Conservation (phyloP, 2,329 filamentous ascomycete genomes). For the Beauveria asiatica region DNA sequence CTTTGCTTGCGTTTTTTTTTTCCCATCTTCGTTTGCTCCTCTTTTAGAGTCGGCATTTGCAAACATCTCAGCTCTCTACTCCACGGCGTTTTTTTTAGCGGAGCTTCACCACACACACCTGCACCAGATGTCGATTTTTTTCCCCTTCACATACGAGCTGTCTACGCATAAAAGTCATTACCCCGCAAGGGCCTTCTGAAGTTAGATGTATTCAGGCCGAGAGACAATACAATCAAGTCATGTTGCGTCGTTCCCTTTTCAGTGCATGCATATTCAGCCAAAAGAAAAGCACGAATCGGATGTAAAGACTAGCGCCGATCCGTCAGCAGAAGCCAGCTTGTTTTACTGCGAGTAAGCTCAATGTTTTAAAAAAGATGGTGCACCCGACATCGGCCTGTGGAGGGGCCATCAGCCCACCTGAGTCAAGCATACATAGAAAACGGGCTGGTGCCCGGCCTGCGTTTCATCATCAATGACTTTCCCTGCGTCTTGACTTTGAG, state of each 20-base stretch:
- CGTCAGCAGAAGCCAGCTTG: too few relatives aligned
- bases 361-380: too few relatives aligned
- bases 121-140: not conserved
- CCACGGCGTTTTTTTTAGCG: not conserved
- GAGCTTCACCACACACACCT: not conserved
- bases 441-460: not conserved
- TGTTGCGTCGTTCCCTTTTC: too few relatives aligned
- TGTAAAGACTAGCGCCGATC: too few relatives aligned
- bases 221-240: too few relatives aligned
- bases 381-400: constrained; percentile 3
- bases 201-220: too few relatives aligned
- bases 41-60: not conserved
- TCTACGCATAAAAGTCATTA: too few relatives aligned
- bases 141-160: too few relatives aligned
- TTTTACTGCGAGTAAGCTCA: too few relatives aligned
- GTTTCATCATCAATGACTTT: not conserved
- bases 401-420: not conserved
- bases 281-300: too few relatives aligned
- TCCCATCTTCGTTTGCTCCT: not conserved
- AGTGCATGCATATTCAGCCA: too few relatives aligned
- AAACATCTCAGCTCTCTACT: constrained; percentile 1
- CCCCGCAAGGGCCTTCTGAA: too few relatives aligned
- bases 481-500: not conserved
- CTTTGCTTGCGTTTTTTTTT: not conserved
- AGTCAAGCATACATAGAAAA: not conserved